Conservation (phyloP, 495 filamentous ascomycete genomes). For the Letharia columbiana region DNA sequence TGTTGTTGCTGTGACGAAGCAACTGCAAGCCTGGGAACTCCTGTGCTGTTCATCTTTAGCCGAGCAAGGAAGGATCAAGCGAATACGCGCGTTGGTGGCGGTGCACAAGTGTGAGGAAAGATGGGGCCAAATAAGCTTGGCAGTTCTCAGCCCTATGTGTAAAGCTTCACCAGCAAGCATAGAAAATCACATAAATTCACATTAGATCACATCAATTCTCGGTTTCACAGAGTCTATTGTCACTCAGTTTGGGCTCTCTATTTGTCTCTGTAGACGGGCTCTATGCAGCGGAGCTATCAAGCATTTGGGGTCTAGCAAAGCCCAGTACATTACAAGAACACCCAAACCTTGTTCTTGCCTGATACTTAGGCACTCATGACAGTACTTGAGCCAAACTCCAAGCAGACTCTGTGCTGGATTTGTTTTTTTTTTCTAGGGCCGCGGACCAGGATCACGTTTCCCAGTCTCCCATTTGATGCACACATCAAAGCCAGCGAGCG, state of each 20-base stretch:
- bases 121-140: no score
- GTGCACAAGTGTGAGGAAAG: no score
- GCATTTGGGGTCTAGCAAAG: not conserved
- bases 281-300: not conserved
- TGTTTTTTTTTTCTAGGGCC: not conserved
- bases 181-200: not conserved
- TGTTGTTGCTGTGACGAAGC: not conserved
- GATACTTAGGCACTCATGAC: not conserved
- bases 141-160: not conserved
- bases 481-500: not conserved
- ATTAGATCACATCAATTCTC: not conserved
- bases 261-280: not conserved
- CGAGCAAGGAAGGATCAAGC: no score
- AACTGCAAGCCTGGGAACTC: no score
- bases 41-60: no score
- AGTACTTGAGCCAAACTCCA: not conserved
- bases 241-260: not conserved
- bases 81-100: no score
- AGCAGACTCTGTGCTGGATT: not conserved
- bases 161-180: not conserved
- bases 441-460: not conserved
- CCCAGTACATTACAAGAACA: not conserved
- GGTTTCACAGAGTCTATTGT: not conserved
- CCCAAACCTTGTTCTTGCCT: not conserved
- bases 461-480: not conserved